Evolutionary conservation across 1,139 yeast genomes (phyloP).

Genomic region (Sugiyamaella paludigena): DNA sequence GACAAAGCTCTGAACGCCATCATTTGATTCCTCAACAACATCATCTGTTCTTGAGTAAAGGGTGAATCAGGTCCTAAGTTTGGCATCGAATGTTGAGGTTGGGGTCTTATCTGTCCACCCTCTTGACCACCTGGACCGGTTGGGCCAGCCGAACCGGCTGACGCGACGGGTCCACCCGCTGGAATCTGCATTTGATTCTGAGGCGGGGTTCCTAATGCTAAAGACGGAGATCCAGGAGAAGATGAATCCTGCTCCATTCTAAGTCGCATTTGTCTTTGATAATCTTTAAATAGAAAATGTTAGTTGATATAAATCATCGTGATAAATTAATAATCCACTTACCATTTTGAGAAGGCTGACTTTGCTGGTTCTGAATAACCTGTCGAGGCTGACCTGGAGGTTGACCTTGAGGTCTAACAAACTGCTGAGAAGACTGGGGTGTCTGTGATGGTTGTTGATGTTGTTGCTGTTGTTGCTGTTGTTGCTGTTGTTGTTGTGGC

Average conservation of each 20-base stretch:
- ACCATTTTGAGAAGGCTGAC: neutral
- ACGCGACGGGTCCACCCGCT: conserved; percentile 12
- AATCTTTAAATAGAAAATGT: conserved; percentile 1
- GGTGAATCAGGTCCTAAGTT: conserved; percentile 21
- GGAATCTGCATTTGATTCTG: conserved; percentile 1
- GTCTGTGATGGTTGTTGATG: conserved; percentile 6
- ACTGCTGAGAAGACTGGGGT: conserved; percentile 2
- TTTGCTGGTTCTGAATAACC: neutral
- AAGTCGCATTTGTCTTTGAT: conserved; percentile 3
- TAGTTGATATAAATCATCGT: neutral
- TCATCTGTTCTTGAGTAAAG: conserved; percentile 46
- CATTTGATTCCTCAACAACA: conserved; percentile 62
- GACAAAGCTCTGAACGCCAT: conserved; percentile 71
- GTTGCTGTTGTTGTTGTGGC: conserved; percentile 22
- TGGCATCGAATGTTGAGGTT: conserved; percentile 17
- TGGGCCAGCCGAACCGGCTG: conserved; percentile 12
- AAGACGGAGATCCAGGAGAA: neutral
- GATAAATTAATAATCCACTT: neutral
- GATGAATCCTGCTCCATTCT: neutral
- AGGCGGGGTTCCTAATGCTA: neutral
- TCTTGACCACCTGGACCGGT: conserved; percentile 19
- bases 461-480: conserved; percentile 16
- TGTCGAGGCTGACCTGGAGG: conserved; percentile 4
- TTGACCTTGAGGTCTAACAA: conserved; percentile 1
- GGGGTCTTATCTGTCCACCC: conserved; percentile 15